Conservation (phyloP, 495 filamentous ascomycete species). For the Apiosordaria backusii region DNA sequence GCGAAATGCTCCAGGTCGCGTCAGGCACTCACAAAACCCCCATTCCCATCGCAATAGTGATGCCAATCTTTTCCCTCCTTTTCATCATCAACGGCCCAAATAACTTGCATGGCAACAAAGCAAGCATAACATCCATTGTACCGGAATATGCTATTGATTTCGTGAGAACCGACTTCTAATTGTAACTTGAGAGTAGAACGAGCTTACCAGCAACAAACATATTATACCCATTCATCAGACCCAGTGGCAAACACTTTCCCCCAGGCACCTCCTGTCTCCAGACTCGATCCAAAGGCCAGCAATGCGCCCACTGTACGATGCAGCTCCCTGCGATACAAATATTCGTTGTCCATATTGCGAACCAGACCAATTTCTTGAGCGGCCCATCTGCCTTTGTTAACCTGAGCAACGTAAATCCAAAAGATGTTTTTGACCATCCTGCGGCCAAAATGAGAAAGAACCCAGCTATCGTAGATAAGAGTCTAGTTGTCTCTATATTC, state of each 20-base stretch:
- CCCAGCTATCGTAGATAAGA: slow-evolving; percentile 18
- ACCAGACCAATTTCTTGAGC: slow-evolving; percentile 13
- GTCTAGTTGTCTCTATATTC: slow-evolving; percentile 6
- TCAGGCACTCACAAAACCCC: slow-evolving; percentile 27
- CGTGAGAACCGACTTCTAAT: not conserved
- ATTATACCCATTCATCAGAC: slow-evolving; percentile 30
- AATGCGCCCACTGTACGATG: slow-evolving; percentile 34
- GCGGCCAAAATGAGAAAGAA: slow-evolving; percentile 21
- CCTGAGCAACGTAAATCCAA: slow-evolving; percentile 34
- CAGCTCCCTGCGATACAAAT: slow-evolving; percentile 31
- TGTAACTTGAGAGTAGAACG: slow-evolving; percentile 20
- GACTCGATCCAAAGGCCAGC: slow-evolving; percentile 24
- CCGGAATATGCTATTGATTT: slow-evolving; percentile 28
- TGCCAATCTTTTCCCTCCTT: slow-evolving; percentile 32
- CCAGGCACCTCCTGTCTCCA: not conserved
- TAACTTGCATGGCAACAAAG: slow-evolving; percentile 30
- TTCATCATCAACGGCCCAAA: slow-evolving; percentile 29
- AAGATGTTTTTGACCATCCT: slow-evolving; percentile 34
- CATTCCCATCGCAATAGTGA: slow-evolving; percentile 35
- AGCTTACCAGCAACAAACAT: slow-evolving; percentile 16
- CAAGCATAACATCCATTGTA: slow-evolving; percentile 31
- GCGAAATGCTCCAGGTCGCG: not conserved
- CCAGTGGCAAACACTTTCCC: not conserved
- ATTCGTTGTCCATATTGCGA: slow-evolving; percentile 36
- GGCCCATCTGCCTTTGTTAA: slow-evolving; percentile 28